Evolutionary conservation across 495 filamentous ascomycete genomes (phyloP), one percentile per base, ranked within the genome.

Genomic region (Penicillium macrosclerotiorum): DNA sequence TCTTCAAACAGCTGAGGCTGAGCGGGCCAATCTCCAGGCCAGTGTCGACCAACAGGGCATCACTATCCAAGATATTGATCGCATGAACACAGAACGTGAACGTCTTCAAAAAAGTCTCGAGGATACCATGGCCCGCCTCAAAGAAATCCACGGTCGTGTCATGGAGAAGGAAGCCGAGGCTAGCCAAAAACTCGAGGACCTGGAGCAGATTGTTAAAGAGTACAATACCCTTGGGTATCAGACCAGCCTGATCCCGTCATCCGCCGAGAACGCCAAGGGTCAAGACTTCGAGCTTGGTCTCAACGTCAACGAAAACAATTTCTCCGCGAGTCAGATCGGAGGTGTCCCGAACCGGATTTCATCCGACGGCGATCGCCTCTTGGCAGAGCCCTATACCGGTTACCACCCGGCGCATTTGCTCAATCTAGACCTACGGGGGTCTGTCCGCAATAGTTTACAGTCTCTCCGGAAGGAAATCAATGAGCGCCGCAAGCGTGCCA

Each of bases 171-270:
- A 96, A 63, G 62, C 77, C 11, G 90, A 95, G 54, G 86, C 92
- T 1, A 86, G 82, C 57, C 75, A 74, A 35, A 88, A 86, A 51
- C 81, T 99, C 2, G 91, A 96, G 52, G 89, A 92, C 45, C 77
- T 97, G 11, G 92, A 97, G 61, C 80, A 86, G 30, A 76, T 85
- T 31, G 82, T 95, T 8, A 86, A 96, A 55, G 78, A 80, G 38
- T 97, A 94, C 78, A 97, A 97, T 69, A 89, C 86, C 3, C 74
- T 95, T 2, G 93, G 88, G 13, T 97, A 97, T 62, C 87, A 96
- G 50, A 90, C 89, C 41, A 92, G 87, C 45, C 74, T 97, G 49
- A 92, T 95, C 30, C 93, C 93, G 2, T 63, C 83, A 3, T 84
- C 86, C 2, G 89, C 93, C 0, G 75, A 78, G 34, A 95, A 96